phyloP scores from a whole-genome alignment of 2,329 filamentous ascomycete species.

The Trichoderma atrobrunneum region DNA sequence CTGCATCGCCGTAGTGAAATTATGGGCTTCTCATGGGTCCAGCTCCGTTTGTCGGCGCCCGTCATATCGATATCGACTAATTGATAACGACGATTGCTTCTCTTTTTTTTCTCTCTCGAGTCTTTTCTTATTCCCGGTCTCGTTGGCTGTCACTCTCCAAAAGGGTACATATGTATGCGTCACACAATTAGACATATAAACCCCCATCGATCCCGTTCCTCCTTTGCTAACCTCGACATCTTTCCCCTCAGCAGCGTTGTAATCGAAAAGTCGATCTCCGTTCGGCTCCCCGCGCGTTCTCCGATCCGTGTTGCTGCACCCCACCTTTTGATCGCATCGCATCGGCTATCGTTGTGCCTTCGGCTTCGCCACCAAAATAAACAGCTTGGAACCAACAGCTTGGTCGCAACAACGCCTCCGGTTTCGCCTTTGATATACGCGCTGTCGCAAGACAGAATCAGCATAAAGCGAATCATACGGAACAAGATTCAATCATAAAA shows the following conservation, averaged over 20 bases:
- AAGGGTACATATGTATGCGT: neutral
- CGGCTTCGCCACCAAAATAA: neutral
- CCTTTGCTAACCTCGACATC: neutral
- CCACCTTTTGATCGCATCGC: slow-evolving; percentile 14
- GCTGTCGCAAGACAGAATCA: neutral
- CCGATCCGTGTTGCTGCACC: slow-evolving; percentile 12
- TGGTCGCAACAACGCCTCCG: neutral
- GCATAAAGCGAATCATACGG: neutral
- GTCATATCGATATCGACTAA: slow-evolving; percentile 2
- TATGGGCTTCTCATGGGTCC: neutral
- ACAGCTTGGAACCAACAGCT: neutral
- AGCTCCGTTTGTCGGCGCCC: slow-evolving; percentile 12
- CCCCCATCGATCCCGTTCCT: neutral
- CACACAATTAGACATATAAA: neutral
- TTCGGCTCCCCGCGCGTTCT: slow-evolving; percentile 19
- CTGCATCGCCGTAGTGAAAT: neutral
- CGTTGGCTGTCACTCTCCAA: neutral
- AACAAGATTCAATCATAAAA: neutral
- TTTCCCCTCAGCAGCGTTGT: neutral
- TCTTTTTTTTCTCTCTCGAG: neutral
- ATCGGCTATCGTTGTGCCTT: neutral
- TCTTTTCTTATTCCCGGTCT: neutral
- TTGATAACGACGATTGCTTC: neutral
- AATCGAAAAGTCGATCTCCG: slow-evolving; percentile 15
- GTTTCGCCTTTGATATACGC: neutral